Evolutionary conservation across 257 asterid species (phyloP), one percentile per base, ranked within the genome.

Genomic region (Forsythia viridissima): DNA sequence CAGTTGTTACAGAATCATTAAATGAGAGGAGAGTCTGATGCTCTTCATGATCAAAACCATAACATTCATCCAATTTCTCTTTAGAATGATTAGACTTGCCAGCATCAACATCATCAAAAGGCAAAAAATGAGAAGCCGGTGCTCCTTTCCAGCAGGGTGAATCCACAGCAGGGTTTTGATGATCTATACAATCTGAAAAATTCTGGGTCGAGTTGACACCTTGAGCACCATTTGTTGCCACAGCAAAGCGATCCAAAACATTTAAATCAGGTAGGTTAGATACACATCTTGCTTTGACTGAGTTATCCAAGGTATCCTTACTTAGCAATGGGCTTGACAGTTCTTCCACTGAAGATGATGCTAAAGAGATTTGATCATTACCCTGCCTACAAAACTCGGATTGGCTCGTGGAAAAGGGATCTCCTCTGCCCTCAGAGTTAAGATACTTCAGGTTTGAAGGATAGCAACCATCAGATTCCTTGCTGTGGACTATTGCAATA

Each of bases 131-230:
- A 82, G 93, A 85, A 79, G 89, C 87, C 6, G 93, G 85, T 68
- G 97, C 91, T 69, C 98, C 98, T 88, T 84, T 96, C 98, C 98
- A 96, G 86, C 99, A 96, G 71, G 99, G 98, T 37, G 99, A 96
- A 86, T 96, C 99, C 43, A 84, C 96, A 46, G 87, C 91, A 10
- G 80, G 83, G 86, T 80, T 89, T 73, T 87, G 88, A 83, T 83
- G 86, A 80, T 93, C 97, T 10, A 87, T 21, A 75, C 84, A 78
- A 80, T 93, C 97, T 21, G 89, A 80, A 82, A 83, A 87, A 74
- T 78, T 80, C 78, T 83, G 90, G 70, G 83, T 37, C 42, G 87
- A 77, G 75, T 84, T 76, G 67, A 77, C 81, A 43, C 69, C 81
- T 85, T 80, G 86, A 81, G 76, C 80, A 77, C 76, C 71, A 71